Percentiles rank a stretch among this genome's conserved stretches.
phyloP scores from a whole-genome alignment of 2,329 filamentous ascomycete species.

The Lasiodiplodia citricola region DNA sequence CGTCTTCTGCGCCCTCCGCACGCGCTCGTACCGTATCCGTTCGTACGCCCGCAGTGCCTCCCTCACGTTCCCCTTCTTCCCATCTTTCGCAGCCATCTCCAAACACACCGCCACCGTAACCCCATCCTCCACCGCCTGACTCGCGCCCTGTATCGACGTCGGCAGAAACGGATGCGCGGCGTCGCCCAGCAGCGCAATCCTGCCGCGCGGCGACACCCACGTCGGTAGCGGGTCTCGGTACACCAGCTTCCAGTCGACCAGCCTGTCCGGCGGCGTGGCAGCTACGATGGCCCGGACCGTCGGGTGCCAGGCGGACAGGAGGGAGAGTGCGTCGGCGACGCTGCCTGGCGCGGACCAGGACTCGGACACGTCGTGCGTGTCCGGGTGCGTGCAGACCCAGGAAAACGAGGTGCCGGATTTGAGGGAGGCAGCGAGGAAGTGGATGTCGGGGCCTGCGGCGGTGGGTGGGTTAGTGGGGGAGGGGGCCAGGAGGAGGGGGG shows the following conservation, averaged over 20 bases:
- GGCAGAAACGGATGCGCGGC: constrained; percentile 60
- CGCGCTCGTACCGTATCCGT: constrained; percentile 33
- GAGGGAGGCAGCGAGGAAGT: constrained; percentile 43
- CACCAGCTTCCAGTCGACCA: constrained; percentile 61
- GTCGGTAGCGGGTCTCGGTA: constrained; percentile 57
- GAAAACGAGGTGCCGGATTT: constrained; percentile 44
- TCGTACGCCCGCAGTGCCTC: constrained; percentile 34
- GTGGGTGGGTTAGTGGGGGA: background rate
- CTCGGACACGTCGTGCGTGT: constrained; percentile 41
- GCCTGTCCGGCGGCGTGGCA: constrained; percentile 45
- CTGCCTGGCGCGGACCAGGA: constrained; percentile 41
- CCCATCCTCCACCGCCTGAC: constrained; percentile 58
- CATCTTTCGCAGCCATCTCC: constrained; percentile 26
- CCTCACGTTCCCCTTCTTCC: constrained; percentile 30
- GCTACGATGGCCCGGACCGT: constrained; percentile 54
- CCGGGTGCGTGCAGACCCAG: constrained; percentile 43
- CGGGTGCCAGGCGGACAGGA: constrained; percentile 48
- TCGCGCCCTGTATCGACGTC: constrained; percentile 58
- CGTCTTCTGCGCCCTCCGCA: constrained; percentile 34
- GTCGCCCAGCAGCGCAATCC: constrained; percentile 57
- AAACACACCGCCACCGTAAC: constrained; percentile 33
- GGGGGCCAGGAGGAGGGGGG: too few relatives aligned
- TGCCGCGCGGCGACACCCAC: constrained; percentile 55
- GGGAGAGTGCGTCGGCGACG: constrained; percentile 36
- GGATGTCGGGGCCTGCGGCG: constrained; percentile 37